phyloP scores from a whole-genome alignment of 441 rosid genomes.

The Croton laevigatus region DNA sequence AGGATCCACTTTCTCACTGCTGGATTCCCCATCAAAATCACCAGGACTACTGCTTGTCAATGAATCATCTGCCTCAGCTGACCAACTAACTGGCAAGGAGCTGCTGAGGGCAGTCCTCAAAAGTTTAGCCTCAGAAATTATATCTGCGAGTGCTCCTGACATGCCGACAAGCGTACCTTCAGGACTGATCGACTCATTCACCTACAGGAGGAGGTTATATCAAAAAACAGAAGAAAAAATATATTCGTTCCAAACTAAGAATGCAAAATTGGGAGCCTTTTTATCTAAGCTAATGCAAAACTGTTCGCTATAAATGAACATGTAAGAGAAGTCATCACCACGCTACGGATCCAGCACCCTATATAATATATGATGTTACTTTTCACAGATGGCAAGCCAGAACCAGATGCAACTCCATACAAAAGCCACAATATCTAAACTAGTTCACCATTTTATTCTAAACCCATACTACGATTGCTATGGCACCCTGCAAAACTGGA shows the following conservation, averaged over 20 bases:
- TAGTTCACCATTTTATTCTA: too few species aligned
- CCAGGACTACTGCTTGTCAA: constrained; percentile 24
- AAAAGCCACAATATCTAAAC: too few species aligned
- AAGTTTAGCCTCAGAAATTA: constrained; percentile 68
- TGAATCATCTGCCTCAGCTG: constrained; percentile 59
- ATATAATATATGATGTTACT: neutral
- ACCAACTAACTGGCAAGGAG: constrained; percentile 91
- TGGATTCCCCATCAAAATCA: constrained; percentile 29
- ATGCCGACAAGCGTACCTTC: constrained; percentile 33
- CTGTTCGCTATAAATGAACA: neutral
- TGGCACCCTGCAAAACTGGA: neutral
- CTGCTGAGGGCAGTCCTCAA: constrained; percentile 90
- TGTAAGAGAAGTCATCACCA: neutral
- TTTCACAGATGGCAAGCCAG: neutral
- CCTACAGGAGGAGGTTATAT: constrained; percentile 40
- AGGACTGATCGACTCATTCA: constrained; percentile 40
- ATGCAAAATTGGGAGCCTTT: neutral
- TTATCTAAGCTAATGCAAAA: neutral
- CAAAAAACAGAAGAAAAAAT: neutral
- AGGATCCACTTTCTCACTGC: constrained; percentile 56
- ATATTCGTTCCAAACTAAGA: constrained; percentile 5
- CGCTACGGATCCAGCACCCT: neutral
- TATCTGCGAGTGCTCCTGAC: constrained; percentile 48
- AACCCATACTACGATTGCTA: neutral
- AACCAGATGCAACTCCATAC: neutral